Base-by-base conservation (phyloP, 805 yeast species). In the Groenewaldozyma salmanticensis region DNA sequence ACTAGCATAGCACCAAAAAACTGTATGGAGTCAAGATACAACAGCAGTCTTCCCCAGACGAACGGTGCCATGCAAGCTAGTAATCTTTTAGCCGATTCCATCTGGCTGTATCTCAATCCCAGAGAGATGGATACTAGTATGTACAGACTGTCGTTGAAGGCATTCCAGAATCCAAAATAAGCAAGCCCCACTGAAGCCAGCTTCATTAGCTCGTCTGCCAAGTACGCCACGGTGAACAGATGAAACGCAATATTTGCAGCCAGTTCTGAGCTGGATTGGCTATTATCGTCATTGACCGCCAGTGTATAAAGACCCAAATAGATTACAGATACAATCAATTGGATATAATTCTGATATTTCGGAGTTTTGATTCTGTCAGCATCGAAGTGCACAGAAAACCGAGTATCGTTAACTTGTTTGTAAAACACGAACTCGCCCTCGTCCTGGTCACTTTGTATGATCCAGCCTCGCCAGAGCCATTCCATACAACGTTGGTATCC, bases 381-480 rank as follows among this genome's bases (percentile, higher is more conserved):
- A 50, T 80, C 77, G 51, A 83, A 84, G 60, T 86, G 96, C 2
- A 71, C 59, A 40, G 61, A 48, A 44, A 82, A 64, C 11, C 68
- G 64, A 3, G 76, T 64, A 19, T 77, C 74, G 1, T 76, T 67
- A 11, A 78, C 72, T 0, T 76, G 77, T 46, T 69, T 72, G 58
- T 80, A 84, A 42, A 79, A 54, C 20, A 75, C 78, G 52, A 81
- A 86, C 13, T 77, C 75, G 19, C 73, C 70, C 4, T 92, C 84
- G 54, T 84, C 85, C 11, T 58, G 59, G 9, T 77, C 74, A 18
- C 81, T 73, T 60, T 85, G 95, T 38, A 82, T 70, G 47, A 86
- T 82, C 94, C 95, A 84, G 21, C 96, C 96, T 42, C 88, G 67
- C 96, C 96, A 86, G 37, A 86, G 60, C 94, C 95, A 86, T 50